Conservation (phyloP, 1,284 basidiomycete species). For the Boletus hoseneyae region DNA sequence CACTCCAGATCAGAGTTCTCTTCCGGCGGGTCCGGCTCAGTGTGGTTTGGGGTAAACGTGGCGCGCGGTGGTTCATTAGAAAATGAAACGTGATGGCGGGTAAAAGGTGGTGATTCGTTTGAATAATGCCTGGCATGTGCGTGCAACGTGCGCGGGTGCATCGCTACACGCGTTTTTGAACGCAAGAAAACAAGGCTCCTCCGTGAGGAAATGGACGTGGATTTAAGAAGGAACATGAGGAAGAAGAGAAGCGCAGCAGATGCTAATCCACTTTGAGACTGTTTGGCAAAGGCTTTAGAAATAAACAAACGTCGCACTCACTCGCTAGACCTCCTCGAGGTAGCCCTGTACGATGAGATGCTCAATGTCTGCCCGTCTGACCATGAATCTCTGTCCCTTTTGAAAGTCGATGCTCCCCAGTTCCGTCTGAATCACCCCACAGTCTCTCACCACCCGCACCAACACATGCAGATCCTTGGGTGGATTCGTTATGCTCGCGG, state of each 20-base stretch:
- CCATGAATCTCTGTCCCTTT: slow-evolving; percentile 85
- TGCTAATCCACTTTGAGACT: slow-evolving; percentile 11
- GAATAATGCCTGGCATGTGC: slow-evolving; percentile 4
- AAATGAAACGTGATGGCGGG: slow-evolving; percentile 3
- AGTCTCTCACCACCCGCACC: slow-evolving; percentile 79
- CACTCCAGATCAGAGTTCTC: slow-evolving; percentile 49
- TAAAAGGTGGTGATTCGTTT: not conserved
- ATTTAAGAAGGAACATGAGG: slow-evolving; percentile 17
- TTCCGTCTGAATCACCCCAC: slow-evolving; percentile 88
- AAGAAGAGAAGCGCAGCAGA: not conserved
- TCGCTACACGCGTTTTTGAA: not conserved
- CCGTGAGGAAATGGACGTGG: not conserved
- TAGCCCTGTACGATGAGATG: slow-evolving; percentile 90
- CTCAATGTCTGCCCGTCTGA: slow-evolving; percentile 84
- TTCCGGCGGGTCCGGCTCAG: slow-evolving; percentile 5
- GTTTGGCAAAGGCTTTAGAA: slow-evolving; percentile 32
- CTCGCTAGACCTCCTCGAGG: slow-evolving; percentile 62
- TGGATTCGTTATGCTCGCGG: slow-evolving; percentile 71
- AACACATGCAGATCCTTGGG: slow-evolving; percentile 80
- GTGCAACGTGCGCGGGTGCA: too few relatives aligned
- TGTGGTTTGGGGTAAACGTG: slow-evolving; percentile 30
- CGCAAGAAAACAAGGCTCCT: not conserved
- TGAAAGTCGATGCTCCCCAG: slow-evolving; percentile 83
- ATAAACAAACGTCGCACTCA: slow-evolving; percentile 29
- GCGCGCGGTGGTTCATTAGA: slow-evolving; percentile 28